Conservation (phyloP, 257 asterid species). For the Fraxinus pennsylvanica region DNA sequence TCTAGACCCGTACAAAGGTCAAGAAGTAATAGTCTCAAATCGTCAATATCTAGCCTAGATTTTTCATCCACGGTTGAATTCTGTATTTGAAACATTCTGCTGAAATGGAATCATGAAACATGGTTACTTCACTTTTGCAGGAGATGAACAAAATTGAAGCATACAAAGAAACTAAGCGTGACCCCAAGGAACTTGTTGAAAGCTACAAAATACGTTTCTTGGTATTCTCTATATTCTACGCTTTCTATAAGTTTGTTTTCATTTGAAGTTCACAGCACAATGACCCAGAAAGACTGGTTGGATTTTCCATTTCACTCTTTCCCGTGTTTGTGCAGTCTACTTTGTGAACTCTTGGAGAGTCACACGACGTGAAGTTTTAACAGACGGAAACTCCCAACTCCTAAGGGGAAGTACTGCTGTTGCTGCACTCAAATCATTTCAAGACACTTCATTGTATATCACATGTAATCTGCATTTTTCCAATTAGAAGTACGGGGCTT, state of each 20-base stretch:
- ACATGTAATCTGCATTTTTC: background rate
- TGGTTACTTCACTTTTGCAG: constrained; percentile 35
- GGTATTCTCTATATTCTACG: constrained; percentile 33
- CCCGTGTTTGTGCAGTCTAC: constrained; percentile 27
- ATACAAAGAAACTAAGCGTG: constrained; percentile 59
- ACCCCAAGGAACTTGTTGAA: constrained; percentile 64
- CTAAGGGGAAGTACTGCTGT: background rate
- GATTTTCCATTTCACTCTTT: background rate
- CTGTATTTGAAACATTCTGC: background rate
- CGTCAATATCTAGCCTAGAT: background rate
- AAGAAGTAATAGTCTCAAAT: background rate
- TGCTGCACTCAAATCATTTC: background rate
- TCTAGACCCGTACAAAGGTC: background rate
- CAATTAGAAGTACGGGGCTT: too few species aligned
- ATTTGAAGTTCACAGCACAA: background rate
- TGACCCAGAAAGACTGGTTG: background rate
- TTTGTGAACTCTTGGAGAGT: constrained; percentile 5
- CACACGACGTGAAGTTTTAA: background rate
- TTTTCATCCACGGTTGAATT: background rate
- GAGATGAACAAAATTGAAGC: constrained; percentile 84
- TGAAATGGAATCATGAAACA: background rate
- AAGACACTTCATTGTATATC: background rate
- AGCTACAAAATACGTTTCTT: constrained; percentile 57
- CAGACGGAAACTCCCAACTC: background rate
- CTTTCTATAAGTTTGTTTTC: background rate